Base-by-base conservation (phyloP, 2,329 filamentous ascomycete species). In the Claviceps sp. region DNA sequence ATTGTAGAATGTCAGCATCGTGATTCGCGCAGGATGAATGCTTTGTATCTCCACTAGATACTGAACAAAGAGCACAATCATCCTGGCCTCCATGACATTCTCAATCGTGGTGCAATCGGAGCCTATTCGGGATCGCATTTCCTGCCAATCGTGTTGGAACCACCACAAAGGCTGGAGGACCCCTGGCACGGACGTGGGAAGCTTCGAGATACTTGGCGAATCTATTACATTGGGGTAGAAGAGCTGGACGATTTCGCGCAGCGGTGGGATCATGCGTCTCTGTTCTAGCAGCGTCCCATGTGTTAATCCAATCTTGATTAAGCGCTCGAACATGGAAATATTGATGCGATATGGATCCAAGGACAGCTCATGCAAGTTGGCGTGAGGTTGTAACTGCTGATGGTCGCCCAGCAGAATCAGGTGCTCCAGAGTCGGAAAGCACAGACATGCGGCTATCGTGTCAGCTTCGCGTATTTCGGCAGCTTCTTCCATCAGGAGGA, bases 1-100 rank as follows among this genome's bases (percentile, higher is more conserved):
- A 44, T 86, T 88, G 71, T 95, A 96, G 61, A 93, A 95, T 0
- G 88, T 91, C 48, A 96, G 66, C 3, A 95, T 71, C 0, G 88
- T 95, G 52, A 95, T 89, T 5, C 83, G 72, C 0, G 68, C 63
- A 0, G 76, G 63, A 0, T 68, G 58, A 1, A 83, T 68, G 0
- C 83, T 83, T 53, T 80, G 68, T 1, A 38, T 9, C 7, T 83
- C 16, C 22, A 83, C 64, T 0, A 96, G 77, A 59, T 95, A 86
- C 26, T 78, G 70, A 56, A 83, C 82, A 56, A 95, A 86, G 0
- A 74, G 75, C 0, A 82, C 77, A 34, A 95, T 72, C 83, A 95
- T 91, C 1, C 78, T 70, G 0, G 87, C 87, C 62, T 96, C 90
- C 2, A 73, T 66, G 0, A 70, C 63, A 59, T 95, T 96, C 7